Evolutionary conservation across 164 flowering plant species (phyloP).

Genomic region (Amborella trichopoda): DNA sequence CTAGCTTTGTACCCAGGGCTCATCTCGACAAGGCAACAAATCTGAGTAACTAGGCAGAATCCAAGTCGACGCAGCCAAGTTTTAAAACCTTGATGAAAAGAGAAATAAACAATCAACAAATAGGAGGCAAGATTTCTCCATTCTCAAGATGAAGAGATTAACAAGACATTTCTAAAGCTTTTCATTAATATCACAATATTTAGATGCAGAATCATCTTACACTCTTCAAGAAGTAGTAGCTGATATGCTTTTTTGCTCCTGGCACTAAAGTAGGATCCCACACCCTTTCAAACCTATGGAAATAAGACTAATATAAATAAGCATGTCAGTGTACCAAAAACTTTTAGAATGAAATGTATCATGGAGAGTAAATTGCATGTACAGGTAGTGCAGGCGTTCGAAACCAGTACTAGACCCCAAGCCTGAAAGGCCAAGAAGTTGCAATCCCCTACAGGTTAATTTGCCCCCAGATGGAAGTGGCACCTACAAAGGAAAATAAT

Average conservation of each 20-base stretch:
- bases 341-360: too few species aligned
- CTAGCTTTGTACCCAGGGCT: too few species aligned
- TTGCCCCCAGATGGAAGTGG: conserved; percentile 87
- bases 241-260: conserved; percentile 51
- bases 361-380: too few species aligned
- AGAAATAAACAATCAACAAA: too few species aligned
- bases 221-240: conserved; percentile 67
- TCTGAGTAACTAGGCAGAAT: too few species aligned
- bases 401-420: conserved; percentile 85
- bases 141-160: too few species aligned
- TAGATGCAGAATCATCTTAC: conserved; percentile 29
- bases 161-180: not conserved
- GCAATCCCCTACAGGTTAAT: conserved; percentile 78
- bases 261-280: conserved; percentile 89
- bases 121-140: too few species aligned
- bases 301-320: too few species aligned
- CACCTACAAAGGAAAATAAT: conserved; percentile 30
- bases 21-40: too few species aligned
- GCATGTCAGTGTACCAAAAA: not conserved
- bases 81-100: too few species aligned
- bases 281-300: conserved; percentile 77
- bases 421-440: conserved; percentile 69
- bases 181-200: not conserved
- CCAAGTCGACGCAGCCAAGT: too few species aligned
- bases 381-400: conserved; percentile 94